These are phyloP conservation scores for Rhodotorula sp. DNA, from an alignment of 1,284 basidiomycete species.

Conservation along the genomic window DNA sequence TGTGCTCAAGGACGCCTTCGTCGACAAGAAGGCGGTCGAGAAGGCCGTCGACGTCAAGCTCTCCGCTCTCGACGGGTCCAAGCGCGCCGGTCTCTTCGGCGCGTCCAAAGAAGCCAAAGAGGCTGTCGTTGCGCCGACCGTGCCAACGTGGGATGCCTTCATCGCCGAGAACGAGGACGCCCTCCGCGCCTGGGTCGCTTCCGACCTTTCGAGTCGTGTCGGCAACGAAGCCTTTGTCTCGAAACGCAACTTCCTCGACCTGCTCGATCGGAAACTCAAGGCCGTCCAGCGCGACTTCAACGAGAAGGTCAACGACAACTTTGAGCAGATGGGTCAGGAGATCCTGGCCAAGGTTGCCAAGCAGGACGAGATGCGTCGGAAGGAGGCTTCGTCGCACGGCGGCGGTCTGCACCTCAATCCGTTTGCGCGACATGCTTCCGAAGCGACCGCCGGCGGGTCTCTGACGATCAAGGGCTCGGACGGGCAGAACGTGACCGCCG, in stretches of 20 bases:
- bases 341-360: conserved; percentile 53
- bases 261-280: conserved; percentile 47
- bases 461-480: conserved; percentile 29
- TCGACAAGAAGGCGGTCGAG: conserved; percentile 43
- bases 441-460: neutral
- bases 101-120: conserved; percentile 22
- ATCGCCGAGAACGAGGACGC: conserved; percentile 48
- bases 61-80: conserved; percentile 38
- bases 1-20: conserved; percentile 53
- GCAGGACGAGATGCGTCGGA: conserved; percentile 44
- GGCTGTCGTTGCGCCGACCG: conserved; percentile 1
- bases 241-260: conserved; percentile 45
- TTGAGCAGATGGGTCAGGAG: conserved; percentile 44
- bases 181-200: conserved; percentile 49
- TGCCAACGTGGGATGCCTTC: conserved; percentile 45
- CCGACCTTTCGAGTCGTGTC: conserved; percentile 44
- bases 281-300: conserved; percentile 45
- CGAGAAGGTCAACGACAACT: conserved; percentile 46
- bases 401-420: conserved; percentile 3
- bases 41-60: conserved; percentile 42
- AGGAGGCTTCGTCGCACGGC: conserved; percentile 14
- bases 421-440: neutral
- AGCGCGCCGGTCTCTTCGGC: conserved; percentile 28
- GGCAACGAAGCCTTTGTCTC: conserved; percentile 45
- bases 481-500: conserved; percentile 30